These are phyloP conservation scores for Celoporthe dispersa DNA, from an alignment of 2,329 filamentous ascomycete genomes.

Conservation along the genomic window DNA sequence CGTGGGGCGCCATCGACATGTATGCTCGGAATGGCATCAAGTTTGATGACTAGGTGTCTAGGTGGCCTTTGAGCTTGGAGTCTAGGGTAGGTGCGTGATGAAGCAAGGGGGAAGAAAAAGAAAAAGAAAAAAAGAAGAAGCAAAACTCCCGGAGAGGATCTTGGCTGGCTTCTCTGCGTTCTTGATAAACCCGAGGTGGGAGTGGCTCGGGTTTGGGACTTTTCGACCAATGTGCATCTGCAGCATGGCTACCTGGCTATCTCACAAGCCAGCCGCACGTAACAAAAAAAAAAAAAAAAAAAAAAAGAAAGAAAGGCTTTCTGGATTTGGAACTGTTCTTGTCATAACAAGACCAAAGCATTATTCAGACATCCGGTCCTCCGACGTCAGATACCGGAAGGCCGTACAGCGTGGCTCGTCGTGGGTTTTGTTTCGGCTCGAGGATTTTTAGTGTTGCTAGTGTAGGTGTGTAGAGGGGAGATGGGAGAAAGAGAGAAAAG, in stretches of 20 bases:
- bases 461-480: background rate
- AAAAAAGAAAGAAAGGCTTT: background rate
- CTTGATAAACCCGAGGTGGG: background rate
- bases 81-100: too few relatives aligned
- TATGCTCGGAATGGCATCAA: constrained; percentile 83
- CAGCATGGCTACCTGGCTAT: background rate
- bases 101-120: background rate
- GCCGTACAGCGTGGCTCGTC: too few relatives aligned
- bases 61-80: background rate
- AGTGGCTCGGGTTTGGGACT: constrained; percentile 19
- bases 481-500: background rate
- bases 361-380: background rate
- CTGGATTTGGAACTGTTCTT: too few relatives aligned
- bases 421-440: background rate
- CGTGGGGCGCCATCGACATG: constrained; percentile 89
- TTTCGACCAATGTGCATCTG: background rate
- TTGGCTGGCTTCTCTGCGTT: background rate
- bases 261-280: background rate
- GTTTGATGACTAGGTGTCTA: constrained; percentile 76
- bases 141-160: constrained; percentile 4
- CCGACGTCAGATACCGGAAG: background rate
- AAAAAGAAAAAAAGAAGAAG: background rate
- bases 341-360: background rate
- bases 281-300: background rate
- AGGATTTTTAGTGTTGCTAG: background rate